Percentiles rank a stretch among this genome's conserved stretches.
phyloP scores from a whole-genome alignment of 345 rosid species.

The Murraya paniculata region DNA sequence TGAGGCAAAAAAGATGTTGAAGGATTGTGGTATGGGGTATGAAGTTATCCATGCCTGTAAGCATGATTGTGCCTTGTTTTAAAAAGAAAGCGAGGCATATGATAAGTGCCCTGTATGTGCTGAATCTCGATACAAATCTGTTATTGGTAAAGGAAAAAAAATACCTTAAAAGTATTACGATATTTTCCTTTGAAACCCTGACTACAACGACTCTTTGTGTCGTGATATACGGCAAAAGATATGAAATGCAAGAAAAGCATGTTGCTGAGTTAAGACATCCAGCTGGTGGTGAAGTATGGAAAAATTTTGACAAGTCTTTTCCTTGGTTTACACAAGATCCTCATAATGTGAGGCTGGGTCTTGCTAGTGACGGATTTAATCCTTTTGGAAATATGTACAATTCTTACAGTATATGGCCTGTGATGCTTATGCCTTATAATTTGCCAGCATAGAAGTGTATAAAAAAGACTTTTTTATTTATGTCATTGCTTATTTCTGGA shows the following conservation, averaged over 20 bases:
- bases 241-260: background rate
- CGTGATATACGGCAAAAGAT: background rate
- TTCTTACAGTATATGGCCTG: background rate
- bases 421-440: conserved; percentile 6
- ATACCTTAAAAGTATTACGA: background rate
- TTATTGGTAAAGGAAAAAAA: background rate
- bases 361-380: background rate
- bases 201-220: background rate
- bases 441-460: conserved; percentile 9
- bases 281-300: background rate
- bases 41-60: background rate
- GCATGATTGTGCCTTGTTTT: too few species aligned
- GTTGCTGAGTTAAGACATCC: background rate
- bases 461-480: background rate
- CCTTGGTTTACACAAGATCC: too few species aligned
- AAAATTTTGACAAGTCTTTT: too few species aligned
- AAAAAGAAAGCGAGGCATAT: background rate
- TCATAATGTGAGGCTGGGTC: background rate
- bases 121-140: background rate
- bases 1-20: too few species aligned
- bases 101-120: background rate
- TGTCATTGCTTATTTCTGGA: background rate
- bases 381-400: conserved; percentile 2
- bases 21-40: background rate
- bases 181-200: background rate